These are phyloP conservation scores for Phylloporus sp. DNA, from an alignment of 1,284 basidiomycete species.

Conservation along the genomic window DNA sequence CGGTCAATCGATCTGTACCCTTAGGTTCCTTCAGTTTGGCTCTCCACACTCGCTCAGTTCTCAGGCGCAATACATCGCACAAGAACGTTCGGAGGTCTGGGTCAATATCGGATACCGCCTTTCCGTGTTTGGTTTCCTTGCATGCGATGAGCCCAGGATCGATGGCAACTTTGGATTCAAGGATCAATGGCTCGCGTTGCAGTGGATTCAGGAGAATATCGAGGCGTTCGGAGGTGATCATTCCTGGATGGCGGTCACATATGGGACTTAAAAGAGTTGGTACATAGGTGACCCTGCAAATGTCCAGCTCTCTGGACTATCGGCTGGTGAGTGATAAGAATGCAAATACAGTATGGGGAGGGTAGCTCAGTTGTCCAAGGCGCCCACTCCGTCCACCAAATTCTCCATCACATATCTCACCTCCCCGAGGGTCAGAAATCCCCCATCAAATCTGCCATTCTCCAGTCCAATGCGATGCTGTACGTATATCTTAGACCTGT, in stretches of 20 bases:
- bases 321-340: conserved; percentile 52
- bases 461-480: conserved; percentile 77
- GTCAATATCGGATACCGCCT: conserved; percentile 75
- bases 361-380: conserved; percentile 43
- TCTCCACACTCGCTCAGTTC: conserved; percentile 61
- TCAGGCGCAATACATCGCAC: conserved; percentile 70
- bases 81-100: conserved; percentile 69
- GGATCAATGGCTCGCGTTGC: conserved; percentile 48
- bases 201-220: conserved; percentile 31
- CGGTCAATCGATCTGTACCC: neutral
- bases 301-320: conserved; percentile 67
- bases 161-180: conserved; percentile 81
- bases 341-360: neutral
- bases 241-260: conserved; percentile 45
- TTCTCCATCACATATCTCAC: conserved; percentile 68
- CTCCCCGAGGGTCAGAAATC: conserved; percentile 57
- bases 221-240: conserved; percentile 36
- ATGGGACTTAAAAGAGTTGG: conserved; percentile 40
- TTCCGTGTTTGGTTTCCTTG: conserved; percentile 71
- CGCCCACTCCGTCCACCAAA: conserved; percentile 75
- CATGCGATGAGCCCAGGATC: conserved; percentile 59
- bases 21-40: conserved; percentile 79
- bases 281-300: conserved; percentile 50
- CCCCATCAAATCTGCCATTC: conserved; percentile 66
- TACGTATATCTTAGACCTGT: conserved; percentile 33